Conservation (phyloP, 306 rosid genomes). For the Urtica urens region DNA sequence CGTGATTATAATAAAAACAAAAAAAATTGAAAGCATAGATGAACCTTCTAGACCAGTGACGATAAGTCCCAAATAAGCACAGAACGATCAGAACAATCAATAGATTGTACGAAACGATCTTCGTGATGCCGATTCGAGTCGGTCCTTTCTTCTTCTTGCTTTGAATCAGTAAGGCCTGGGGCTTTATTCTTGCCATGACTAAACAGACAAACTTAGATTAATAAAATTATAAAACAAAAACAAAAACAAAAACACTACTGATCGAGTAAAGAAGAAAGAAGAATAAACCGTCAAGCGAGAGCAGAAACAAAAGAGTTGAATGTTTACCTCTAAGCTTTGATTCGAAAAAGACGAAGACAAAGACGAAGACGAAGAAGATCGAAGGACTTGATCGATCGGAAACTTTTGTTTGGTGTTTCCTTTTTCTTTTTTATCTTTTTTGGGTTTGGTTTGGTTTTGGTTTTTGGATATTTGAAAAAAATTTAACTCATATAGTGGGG, state of each 20-base stretch:
- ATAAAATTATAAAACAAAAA: background rate
- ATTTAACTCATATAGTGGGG: background rate
- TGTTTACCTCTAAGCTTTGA: background rate
- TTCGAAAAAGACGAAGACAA: background rate
- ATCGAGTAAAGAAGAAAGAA: background rate
- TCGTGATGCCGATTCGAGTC: constrained; percentile 25
- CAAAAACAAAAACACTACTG: background rate
- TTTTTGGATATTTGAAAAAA: constrained; percentile 4
- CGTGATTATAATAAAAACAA: background rate
- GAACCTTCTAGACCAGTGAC: constrained; percentile 25
- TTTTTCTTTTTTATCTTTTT: background rate
- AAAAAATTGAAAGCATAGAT: background rate
- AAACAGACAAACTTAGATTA: background rate
- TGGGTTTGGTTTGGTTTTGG: background rate
- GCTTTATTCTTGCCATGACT: constrained; percentile 32
- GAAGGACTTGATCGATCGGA: too few relatives aligned
- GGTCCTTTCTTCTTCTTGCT: constrained; percentile 38
- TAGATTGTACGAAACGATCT: constrained; percentile 24
- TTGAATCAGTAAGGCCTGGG: constrained; percentile 26
- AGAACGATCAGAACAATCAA: constrained; percentile 21
- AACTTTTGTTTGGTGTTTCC: too few relatives aligned
- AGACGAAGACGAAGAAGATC: background rate
- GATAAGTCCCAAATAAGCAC: constrained; percentile 25
- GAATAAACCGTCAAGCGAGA: background rate
- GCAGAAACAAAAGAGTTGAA: background rate